Evolutionary conservation across 805 yeast genomes (phyloP).

Genomic region (Starmerella vaccinii): DNA sequence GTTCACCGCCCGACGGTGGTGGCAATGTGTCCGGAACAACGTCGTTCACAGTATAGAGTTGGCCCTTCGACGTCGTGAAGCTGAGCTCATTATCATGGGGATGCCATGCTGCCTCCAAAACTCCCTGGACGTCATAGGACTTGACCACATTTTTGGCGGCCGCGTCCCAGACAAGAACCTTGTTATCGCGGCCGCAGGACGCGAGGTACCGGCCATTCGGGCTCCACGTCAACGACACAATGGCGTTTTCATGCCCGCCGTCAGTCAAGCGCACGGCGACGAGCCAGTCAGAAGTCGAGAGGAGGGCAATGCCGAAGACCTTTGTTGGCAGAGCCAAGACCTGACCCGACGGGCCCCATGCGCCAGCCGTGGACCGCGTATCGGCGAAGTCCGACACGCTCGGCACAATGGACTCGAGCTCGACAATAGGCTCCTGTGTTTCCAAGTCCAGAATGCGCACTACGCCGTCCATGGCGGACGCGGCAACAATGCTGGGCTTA

Average conservation of each 20-base stretch:
- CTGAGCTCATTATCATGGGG: slow-evolving; percentile 29
- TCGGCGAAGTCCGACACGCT: slow-evolving; percentile 26
- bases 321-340: slow-evolving; percentile 57
- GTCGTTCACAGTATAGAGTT: slow-evolving; percentile 22
- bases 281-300: slow-evolving; percentile 25
- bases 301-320: slow-evolving; percentile 28
- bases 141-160: slow-evolving; percentile 28
- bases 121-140: slow-evolving; percentile 28
- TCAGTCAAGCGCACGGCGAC: slow-evolving; percentile 19
- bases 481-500: slow-evolving; percentile 26
- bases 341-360: slow-evolving; percentile 66
- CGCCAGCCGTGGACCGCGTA: slow-evolving; percentile 43
- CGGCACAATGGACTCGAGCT: slow-evolving; percentile 28
- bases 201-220: slow-evolving; percentile 55
- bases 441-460: slow-evolving; percentile 28
- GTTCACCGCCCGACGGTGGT: slow-evolving; percentile 26
- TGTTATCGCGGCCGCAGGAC: slow-evolving; percentile 37
- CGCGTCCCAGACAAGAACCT: slow-evolving; percentile 49
- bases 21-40: slow-evolving; percentile 15
- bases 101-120: slow-evolving; percentile 34
- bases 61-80: slow-evolving; percentile 30
- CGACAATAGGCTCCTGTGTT: slow-evolving; percentile 17
- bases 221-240: slow-evolving; percentile 50
- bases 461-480: slow-evolving; percentile 30
- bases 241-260: slow-evolving; percentile 27